Evolutionary conservation across 176 grass and related monocot genomes (phyloP).

Genomic region (Triticum timopheevii): DNA sequence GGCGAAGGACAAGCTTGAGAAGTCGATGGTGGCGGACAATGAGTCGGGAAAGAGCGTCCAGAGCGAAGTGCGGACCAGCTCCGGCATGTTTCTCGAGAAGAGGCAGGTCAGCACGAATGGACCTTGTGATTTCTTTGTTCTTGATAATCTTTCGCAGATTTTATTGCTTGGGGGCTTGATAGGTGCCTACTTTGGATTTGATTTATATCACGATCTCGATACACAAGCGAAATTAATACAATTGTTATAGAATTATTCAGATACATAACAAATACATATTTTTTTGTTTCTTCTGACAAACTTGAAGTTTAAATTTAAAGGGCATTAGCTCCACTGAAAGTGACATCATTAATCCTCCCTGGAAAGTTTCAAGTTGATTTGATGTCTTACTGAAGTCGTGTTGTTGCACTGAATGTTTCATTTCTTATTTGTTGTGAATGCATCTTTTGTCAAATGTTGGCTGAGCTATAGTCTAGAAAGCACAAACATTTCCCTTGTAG

Average conservation of each 20-base stretch:
- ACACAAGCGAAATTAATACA: not conserved
- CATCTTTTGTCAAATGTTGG: not conserved
- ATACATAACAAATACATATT: not conserved
- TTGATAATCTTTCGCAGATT: not conserved
- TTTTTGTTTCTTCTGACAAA: not conserved
- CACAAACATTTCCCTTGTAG: not conserved
- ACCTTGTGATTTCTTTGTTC: not conserved
- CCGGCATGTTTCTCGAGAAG: slow-evolving; percentile 89
- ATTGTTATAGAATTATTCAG: not conserved
- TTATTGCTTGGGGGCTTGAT: not conserved
- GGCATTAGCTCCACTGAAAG: not conserved
- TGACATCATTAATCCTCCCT: not conserved
- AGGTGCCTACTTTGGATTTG: not conserved
- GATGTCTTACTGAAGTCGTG: not conserved
- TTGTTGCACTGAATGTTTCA: not conserved
- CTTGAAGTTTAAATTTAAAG: not conserved
- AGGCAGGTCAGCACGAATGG: slow-evolving; percentile 48
- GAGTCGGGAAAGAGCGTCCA: slow-evolving; percentile 69
- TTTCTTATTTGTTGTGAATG: not conserved
- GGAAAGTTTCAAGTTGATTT: not conserved
- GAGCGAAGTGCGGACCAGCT: slow-evolving; percentile 79
- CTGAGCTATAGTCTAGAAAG: not conserved
- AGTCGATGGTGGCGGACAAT: slow-evolving; percentile 86
- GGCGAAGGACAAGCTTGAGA: slow-evolving; percentile 86
- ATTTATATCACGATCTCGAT: not conserved